Base-by-base conservation (phyloP, 352 stramenopile genomes). In the Phytopythium oedochilum region DNA sequence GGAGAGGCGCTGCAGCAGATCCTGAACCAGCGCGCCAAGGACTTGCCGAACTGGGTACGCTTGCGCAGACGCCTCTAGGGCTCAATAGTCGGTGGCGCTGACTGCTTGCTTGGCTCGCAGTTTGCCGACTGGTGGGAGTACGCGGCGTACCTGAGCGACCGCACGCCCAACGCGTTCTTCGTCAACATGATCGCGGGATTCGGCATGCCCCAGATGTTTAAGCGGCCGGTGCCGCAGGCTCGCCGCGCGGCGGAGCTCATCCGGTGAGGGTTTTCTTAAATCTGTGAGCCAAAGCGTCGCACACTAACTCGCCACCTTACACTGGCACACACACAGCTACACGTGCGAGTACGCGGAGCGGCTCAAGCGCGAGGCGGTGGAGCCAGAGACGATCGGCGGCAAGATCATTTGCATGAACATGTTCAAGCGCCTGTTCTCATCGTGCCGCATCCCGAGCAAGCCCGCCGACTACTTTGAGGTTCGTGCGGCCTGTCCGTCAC, bases 131-230 rank as follows among this genome's bases (percentile, higher is more conserved):
- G 93, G 93, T 98, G 92, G 92, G 96, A 98, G 64, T 84, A 95
- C 53, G 66, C 88, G 31, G 91, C 86, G 46, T 89, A 89, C 55
- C 50, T 87, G 40, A 86, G 73, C 54, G 76, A 85, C 45, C 76
- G 72, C 18, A 84, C 79, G 43, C 66, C 94, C 55, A 96, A 97
- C 64, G 88, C 89, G 2, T 69, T 97, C 26, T 93, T 95, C 36
- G 85, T 98, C 58, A 98, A 97, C 64, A 96, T 98, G 64, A 88
- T 90, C 28, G 98, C 97, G 57, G 97, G 96, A 63, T 97, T 98
- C 61, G 88, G 97, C n/a, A 97, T 97, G 43, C 85, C 86, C 18
- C 78, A 96, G 56, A 91, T 97, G 57, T 90, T 91, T 25, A 83
- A 86, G 23, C 68, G 77, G 15, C 75, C 80, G 22, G 70, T 83